phyloP scores from a whole-genome alignment of 768 basidiomycete species.

The Gloeostereum incarnatum region DNA sequence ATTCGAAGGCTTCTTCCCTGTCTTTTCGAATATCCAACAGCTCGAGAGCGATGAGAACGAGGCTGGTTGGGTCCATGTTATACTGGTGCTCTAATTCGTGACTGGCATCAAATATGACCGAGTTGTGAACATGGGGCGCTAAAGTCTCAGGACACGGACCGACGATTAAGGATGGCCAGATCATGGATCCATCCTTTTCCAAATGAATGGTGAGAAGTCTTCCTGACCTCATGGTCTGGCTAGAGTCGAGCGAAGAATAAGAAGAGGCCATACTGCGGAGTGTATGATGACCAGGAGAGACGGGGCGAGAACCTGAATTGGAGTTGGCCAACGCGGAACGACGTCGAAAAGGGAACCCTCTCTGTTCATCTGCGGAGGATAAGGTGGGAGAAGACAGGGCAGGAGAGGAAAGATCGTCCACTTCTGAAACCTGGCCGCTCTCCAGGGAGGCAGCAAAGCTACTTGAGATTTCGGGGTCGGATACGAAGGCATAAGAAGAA shows the following conservation, averaged over 20 bases:
- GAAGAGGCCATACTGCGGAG: slow-evolving; percentile 58
- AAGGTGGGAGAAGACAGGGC: slow-evolving; percentile 54
- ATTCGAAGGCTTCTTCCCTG: slow-evolving; percentile 74
- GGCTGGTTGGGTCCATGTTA: slow-evolving; percentile 82
- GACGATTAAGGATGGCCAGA: slow-evolving; percentile 79
- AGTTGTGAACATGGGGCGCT: slow-evolving; percentile 39
- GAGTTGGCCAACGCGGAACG: slow-evolving; percentile 15
- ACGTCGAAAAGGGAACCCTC: slow-evolving; percentile 18
- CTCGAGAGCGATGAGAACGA: slow-evolving; percentile 64
- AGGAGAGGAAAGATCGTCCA: slow-evolving; percentile 46
- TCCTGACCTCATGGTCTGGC: slow-evolving; percentile 49
- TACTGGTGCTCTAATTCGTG: slow-evolving; percentile 53
- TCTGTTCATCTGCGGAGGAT: slow-evolving; percentile 45
- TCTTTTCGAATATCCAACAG: slow-evolving; percentile 67
- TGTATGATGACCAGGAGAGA: slow-evolving; percentile 47
- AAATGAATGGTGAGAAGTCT: slow-evolving; percentile 69
- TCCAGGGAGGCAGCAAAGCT: slow-evolving; percentile 79
- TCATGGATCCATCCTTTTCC: slow-evolving; percentile 70
- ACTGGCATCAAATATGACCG: slow-evolving; percentile 42
- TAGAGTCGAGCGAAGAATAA: slow-evolving; percentile 68
- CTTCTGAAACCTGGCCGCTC: slow-evolving; percentile 62
- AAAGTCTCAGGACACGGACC: slow-evolving; percentile 60
- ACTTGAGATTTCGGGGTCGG: slow-evolving; percentile 80
- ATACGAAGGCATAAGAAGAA: slow-evolving; percentile 75
- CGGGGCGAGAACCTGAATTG: slow-evolving; percentile 38